Percentiles rank a stretch among this genome's conserved stretches.
Conservation (phyloP, 345 rosid genomes). For the Erysimum cheiranthoides region DNA sequence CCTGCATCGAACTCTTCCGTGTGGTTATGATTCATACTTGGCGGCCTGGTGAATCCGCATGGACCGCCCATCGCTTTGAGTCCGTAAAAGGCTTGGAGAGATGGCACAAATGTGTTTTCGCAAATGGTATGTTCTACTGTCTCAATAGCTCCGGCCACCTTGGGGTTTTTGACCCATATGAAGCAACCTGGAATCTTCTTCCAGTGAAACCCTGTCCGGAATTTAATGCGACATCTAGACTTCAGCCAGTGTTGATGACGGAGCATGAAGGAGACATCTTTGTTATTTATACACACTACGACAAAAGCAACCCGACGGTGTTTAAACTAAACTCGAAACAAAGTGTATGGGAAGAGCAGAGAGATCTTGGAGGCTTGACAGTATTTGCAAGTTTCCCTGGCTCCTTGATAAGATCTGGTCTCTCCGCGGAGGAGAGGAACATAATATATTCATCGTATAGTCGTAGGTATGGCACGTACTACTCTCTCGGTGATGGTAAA, state of each 20-base stretch:
- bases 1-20: no score
- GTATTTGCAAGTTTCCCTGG: not conserved
- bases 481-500: not conserved
- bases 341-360: not conserved
- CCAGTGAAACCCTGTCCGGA: no score
- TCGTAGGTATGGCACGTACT: not conserved
- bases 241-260: not conserved
- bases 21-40: no score
- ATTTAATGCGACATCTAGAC: not conserved
- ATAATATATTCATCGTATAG: not conserved
- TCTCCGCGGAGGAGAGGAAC: not conserved
- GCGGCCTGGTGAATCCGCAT: no score
- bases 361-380: not conserved
- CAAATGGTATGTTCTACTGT: no score
- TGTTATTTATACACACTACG: not conserved
- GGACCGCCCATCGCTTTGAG: no score
- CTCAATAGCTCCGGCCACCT: no score
- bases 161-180: no score
- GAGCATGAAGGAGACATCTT: not conserved
- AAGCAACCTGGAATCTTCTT: no score
- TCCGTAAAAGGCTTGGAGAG: no score
- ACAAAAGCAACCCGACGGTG: not conserved
- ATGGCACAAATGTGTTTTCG: no score
- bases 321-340: not conserved
- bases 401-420: not conserved